phyloP scores from a whole-genome alignment of 345 rosid species.

The Populus davidiana region DNA sequence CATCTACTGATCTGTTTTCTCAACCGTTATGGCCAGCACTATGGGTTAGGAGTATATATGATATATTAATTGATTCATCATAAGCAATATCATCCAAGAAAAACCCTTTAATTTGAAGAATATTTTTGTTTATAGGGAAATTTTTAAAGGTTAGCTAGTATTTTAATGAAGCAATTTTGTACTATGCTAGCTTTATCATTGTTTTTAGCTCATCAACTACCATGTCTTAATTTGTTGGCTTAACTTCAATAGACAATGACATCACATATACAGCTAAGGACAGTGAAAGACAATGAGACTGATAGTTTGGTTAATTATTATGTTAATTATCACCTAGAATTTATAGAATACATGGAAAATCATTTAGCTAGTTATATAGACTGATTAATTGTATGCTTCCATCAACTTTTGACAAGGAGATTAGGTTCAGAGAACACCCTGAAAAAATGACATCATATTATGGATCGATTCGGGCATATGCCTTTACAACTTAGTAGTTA shows the following conservation, averaged over 20 bases:
- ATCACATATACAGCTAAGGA: slow-evolving; percentile 48
- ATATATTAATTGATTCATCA: slow-evolving; percentile 10
- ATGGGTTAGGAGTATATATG: slow-evolving; percentile 12
- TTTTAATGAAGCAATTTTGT: neutral
- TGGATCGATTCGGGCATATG: neutral
- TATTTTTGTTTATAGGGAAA: neutral
- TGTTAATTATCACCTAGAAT: neutral
- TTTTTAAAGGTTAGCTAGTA: neutral
- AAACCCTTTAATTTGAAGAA: neutral
- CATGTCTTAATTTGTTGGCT: slow-evolving; percentile 30
- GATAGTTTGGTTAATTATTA: slow-evolving; percentile 26
- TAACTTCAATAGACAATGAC: slow-evolving; percentile 40
- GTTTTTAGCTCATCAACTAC: slow-evolving; percentile 32
- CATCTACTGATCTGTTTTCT: slow-evolving; percentile 38
- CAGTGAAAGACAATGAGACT: slow-evolving; percentile 34
- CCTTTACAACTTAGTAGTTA: neutral
- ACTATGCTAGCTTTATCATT: slow-evolving; percentile 2
- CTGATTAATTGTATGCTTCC: neutral
- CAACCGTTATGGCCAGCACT: slow-evolving; percentile 63
- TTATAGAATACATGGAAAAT: neutral
- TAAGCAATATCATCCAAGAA: neutral
- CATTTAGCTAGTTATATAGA: neutral
- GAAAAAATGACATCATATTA: neutral
- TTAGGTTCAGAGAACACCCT: neutral
- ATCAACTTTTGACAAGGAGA: neutral